Evolutionary conservation across 305 asterid genomes (phyloP), one percentile per base, ranked within the genome.

Genomic region (Fraxinus sp.): DNA sequence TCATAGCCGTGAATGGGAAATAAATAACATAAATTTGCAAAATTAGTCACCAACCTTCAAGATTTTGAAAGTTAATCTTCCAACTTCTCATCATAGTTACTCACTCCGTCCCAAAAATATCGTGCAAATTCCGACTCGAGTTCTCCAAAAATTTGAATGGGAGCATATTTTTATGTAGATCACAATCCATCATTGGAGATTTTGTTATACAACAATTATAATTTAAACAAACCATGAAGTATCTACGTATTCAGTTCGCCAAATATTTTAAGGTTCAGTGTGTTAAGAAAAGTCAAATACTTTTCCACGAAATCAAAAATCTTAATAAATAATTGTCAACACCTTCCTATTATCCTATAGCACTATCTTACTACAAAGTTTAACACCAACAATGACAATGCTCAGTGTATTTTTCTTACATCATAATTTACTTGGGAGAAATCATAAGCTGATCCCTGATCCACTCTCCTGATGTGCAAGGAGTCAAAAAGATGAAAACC

Each of bases 391-490:
- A 70, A 68, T 68, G 75, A 68, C 20, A 13, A 30, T 70, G 37
- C 75, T 30, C 18, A 26, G 35, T 24, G 75, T 68, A 11, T 24
- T 9, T 66, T 66, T 66, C 73, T 66, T 30, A 70, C 75, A 70
- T 70, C 75, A 70, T 28, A 30, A 30, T 30, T 30, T 30, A 68
- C 75, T 22, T 9, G 1, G 33, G 71, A 62, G 41, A 41, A 81
- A 81, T 55, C 24, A 57, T 59, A 77, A 75, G 46, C 80, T 18
- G 73, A 16, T 64, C 20, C 78, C 80, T 18, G 37, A 16, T 73
- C 14, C 80, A 33, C 36, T 77, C 82, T 74, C 78, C 43, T 7
- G 46, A 80, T 64, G 79, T 79, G 32, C 41, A 28, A 77, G 0
- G 24, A 62, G 71, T 55, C 77, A 52, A 55, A 70, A 11, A 13